Base-by-base conservation (phyloP, 2,329 filamentous ascomycete species). In the Penicillium brevicompactum region DNA sequence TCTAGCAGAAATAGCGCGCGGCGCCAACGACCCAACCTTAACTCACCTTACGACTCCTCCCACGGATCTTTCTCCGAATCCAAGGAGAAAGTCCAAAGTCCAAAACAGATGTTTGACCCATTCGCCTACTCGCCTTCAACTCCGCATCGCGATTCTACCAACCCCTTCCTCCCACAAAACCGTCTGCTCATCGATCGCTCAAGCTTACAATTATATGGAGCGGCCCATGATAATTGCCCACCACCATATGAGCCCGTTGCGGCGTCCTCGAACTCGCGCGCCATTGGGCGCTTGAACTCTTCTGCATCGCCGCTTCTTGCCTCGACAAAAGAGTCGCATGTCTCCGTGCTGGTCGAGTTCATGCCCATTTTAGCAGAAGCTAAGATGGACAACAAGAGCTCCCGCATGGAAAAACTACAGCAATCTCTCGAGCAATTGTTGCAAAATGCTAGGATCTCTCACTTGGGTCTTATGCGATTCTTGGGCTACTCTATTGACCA, bases 401-500 rank as follows among this genome's bases (percentile, higher is more conserved):
- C 51, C 4, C 69, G 75, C 24, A 53, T 77, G 18, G 68, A 74
- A 31, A 71, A 68, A 27, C 64, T 77, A 11, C 70, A 74, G 53
- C 59, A 71, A 49, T 71, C 71, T 5, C 65, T 78, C 3, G 71
- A 76, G 32, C 73, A 74, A 32, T 62, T 78, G 14, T 63, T 76
- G 10, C 73, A 76, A 38, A 77, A 76, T 59, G 67, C 74, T 9
- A 65, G 72, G 34, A 72, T 77, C 14, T 74, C 72, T 9, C 76
- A 76, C 48, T 65, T 76, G 32, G 74, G 73, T 13, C 61, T 77
- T 22, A 62, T 80, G 58, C 73, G 71, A 49, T 77, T 80, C 48
- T 59, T 80, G 8, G 78, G 78, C 2, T 86, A 84, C 65, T 84
- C 71, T 53, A 63, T 85, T 55, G 84, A 87, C 67, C 82, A 84